Percentiles rank a stretch among this genome's conserved stretches.
These are phyloP conservation scores for Pleodorina starrii DNA, from an alignment of 139 green algal genomes.

Conservation along the genomic window DNA sequence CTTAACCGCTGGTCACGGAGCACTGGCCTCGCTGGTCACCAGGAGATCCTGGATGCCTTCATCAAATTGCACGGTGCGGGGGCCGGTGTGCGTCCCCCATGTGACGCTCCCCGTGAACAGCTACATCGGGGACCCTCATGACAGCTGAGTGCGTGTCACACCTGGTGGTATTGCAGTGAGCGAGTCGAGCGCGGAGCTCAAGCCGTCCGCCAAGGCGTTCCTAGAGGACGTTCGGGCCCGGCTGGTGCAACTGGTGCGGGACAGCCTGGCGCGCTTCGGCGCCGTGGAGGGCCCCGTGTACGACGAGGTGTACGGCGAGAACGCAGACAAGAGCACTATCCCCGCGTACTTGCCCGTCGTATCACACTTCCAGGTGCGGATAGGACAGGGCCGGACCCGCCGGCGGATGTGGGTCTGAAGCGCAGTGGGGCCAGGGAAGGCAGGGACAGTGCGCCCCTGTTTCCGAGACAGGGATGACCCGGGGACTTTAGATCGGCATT, in stretches of 20 bases:
- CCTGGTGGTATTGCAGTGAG: neutral
- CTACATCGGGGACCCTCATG: too few species aligned
- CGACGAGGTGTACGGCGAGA: constrained; percentile 44
- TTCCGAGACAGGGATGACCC: too few species aligned
- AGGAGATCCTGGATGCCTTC: constrained; percentile 44
- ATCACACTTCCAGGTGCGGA: constrained; percentile 43
- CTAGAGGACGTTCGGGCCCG: neutral
- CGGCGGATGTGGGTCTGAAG: too few species aligned
- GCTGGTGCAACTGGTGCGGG: constrained; percentile 2
- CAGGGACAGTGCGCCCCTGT: too few species aligned
- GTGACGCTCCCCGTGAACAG: neutral
- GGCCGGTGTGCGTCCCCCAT: neutral
- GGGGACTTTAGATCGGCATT: too few species aligned
- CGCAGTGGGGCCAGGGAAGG: too few species aligned
- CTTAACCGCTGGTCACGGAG: constrained; percentile 31
- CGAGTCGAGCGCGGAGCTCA: constrained; percentile 35
- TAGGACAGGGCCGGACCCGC: too few species aligned
- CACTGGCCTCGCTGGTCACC: neutral
- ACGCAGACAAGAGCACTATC: constrained; percentile 19
- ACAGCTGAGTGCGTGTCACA: too few species aligned
- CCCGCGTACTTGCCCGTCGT: constrained; percentile 43
- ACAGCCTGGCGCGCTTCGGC: constrained; percentile 18
- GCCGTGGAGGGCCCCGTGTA: constrained; percentile 2
- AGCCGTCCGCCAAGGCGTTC: constrained; percentile 26
- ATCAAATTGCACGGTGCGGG: constrained; percentile 24